Evolutionary conservation across 345 rosid species (phyloP), one percentile per base, ranked within the genome.

Genomic region (Noccaea bulbosa): DNA sequence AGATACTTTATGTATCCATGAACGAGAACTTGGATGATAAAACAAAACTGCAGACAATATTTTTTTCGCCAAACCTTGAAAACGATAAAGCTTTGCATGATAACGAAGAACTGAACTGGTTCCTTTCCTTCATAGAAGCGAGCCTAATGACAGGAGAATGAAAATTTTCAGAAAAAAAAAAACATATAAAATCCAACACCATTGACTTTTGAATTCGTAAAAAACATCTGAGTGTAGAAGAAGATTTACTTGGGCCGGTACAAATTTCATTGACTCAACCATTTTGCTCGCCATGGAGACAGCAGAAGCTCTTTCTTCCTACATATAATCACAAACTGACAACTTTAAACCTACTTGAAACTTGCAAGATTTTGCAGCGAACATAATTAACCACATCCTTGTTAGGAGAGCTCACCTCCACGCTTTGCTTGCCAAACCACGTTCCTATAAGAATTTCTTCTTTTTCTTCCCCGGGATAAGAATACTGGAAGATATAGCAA

Each of bases 371-470:
- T 11, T 57, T 53, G 46, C 37, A 44, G 62, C 54, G 38, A 35
- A 11, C 40, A 63, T 37, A 39, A 8, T 5, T 2, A 43, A n/a
- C 41, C 22, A 54, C 41, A 54, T 55, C 41, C 35, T 40, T 55
- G 3, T 27, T 14, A 12, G 40, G 40, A 46, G 58, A 67, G 78
- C 55, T 78, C 38, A 94, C 99, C 96, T 92, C 97, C 55, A 87
- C 83, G 58, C 99, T 88, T 75, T 81, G 83, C 86, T 87, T 87
- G 61, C 99, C 99, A 24, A 94, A 81, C 98, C 98, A 94, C 32
- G 96, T 89, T 74, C 99, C 98, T 55, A 91, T 78, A 39, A 94
- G 92, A 76, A 78, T 72, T 69, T 94, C 99, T 74, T 94, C 99
- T 67, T 78, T 89, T 24, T 89, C 96, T 70, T 94, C 99, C 77